Percentiles rank a stretch among this genome's conserved stretches.
Evolutionary conservation across 1,139 yeast genomes (phyloP).

Genomic region (Protomyces arabidopsidicola): DNA sequence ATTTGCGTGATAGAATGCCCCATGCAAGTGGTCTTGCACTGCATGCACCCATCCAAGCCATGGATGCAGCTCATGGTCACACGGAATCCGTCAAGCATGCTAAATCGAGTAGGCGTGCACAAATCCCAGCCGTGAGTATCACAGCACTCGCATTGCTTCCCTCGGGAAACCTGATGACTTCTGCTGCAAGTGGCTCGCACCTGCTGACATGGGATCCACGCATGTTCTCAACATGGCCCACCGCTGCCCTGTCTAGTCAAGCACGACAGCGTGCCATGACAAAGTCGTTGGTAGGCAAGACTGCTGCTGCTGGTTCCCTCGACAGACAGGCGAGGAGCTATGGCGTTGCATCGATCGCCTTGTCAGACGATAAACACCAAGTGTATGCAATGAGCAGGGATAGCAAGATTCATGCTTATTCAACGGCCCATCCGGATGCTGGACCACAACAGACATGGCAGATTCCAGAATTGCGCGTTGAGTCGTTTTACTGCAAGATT

Average conservation of each 20-base stretch:
- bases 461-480: slow-evolving; percentile 6
- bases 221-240: neutral
- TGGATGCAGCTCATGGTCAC: slow-evolving; percentile 10
- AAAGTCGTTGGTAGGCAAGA: neutral
- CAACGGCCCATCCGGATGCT: neutral
- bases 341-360: slow-evolving; percentile 8
- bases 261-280: neutral
- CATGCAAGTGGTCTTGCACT: neutral
- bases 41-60: neutral
- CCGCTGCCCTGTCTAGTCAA: neutral
- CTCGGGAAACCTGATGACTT: neutral
- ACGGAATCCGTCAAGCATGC: neutral
- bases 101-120: neutral
- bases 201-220: slow-evolving; percentile 28
- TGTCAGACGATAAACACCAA: slow-evolving; percentile 4
- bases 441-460: slow-evolving; percentile 1
- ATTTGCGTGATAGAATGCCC: slow-evolving; percentile 1
- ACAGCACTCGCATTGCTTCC: neutral
- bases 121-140: neutral
- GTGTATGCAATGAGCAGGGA: slow-evolving; percentile 16
- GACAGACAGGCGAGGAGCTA: neutral
- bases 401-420: slow-evolving; percentile 6
- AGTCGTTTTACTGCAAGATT: slow-evolving; percentile 7
- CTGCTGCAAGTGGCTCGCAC: slow-evolving; percentile 14
- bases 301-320: neutral